Evolutionary conservation across 108 stramenopile species (phyloP).

Genomic region (Skeletonema grethae): DNA sequence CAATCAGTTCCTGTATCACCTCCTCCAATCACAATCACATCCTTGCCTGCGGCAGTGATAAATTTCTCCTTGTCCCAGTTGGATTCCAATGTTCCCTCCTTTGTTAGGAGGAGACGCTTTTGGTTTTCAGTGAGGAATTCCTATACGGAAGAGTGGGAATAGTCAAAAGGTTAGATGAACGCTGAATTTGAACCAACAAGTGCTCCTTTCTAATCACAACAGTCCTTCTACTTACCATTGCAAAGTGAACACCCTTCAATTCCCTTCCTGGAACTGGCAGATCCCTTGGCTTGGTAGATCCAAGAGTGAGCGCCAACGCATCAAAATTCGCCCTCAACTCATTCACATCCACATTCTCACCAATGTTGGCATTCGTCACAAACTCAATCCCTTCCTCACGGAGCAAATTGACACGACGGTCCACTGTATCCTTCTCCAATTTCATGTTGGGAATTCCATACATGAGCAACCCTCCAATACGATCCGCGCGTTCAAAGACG

Average conservation of each 20-base stretch:
- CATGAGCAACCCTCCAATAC: slow-evolving; percentile 95
- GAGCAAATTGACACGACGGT: slow-evolving; percentile 91
- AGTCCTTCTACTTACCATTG: slow-evolving; percentile 70
- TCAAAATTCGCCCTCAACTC: slow-evolving; percentile 87
- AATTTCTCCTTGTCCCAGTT: slow-evolving; percentile 91
- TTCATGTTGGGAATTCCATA: slow-evolving; percentile 99
- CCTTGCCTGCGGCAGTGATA: slow-evolving; percentile 96
- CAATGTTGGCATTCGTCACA: slow-evolving; percentile 92
- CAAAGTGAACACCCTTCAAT: slow-evolving; percentile 90
- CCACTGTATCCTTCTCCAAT: slow-evolving; percentile 95
- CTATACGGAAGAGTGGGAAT: slow-evolving; percentile 22
- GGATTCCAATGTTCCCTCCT: slow-evolving; percentile 92
- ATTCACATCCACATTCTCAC: slow-evolving; percentile 91
- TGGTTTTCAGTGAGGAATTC: slow-evolving; percentile 97
- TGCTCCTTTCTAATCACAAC: not conserved
- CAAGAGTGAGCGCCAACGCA: slow-evolving; percentile 87
- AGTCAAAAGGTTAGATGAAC: not conserved
- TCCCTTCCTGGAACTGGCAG: slow-evolving; percentile 94
- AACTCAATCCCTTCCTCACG: slow-evolving; percentile 97
- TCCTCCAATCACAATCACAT: slow-evolving; percentile 98
- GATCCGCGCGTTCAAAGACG: slow-evolving; percentile 94
- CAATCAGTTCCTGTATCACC: slow-evolving; percentile 98
- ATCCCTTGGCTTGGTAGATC: slow-evolving; percentile 94
- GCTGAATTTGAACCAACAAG: not conserved
- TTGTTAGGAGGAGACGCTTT: slow-evolving; percentile 93